phyloP scores from a whole-genome alignment of 2,329 filamentous ascomycete genomes.

The Arthrobotrys sinensis region DNA sequence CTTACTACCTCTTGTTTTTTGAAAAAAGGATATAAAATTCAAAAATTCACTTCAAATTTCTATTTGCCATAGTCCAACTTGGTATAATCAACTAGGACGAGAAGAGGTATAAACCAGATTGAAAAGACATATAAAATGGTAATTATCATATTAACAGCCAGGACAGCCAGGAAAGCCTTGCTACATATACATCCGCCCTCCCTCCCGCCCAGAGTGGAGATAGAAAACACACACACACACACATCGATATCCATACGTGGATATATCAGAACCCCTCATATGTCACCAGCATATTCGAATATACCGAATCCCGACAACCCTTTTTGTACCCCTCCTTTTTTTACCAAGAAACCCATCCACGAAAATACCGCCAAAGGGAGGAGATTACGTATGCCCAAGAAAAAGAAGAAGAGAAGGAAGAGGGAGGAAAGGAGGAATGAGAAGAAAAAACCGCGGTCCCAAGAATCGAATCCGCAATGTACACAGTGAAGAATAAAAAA shows the following conservation, averaged over 20 bases:
- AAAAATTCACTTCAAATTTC: slow-evolving; percentile 5
- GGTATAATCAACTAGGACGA: too few relatives aligned
- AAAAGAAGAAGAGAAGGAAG: background rate
- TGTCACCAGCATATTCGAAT: too few relatives aligned
- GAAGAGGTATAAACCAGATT: too few relatives aligned
- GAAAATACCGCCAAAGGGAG: background rate
- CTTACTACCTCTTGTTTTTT: background rate
- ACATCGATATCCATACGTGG: background rate
- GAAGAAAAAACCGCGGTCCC: slow-evolving; percentile 8
- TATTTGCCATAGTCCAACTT: too few relatives aligned
- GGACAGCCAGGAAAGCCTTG: background rate
- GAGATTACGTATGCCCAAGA: slow-evolving; percentile 9
- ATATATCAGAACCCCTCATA: too few relatives aligned
- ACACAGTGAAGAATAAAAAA: slow-evolving; percentile 48
- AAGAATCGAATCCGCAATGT: slow-evolving; percentile 39
- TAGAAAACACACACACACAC: background rate
- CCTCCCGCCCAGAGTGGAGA: slow-evolving; percentile 17
- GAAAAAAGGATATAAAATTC: background rate
- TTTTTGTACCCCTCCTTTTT: background rate
- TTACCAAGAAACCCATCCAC: background rate
- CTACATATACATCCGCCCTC: background rate
- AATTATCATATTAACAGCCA: slow-evolving; percentile 6
- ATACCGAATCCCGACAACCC: background rate
- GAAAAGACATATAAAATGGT: too few relatives aligned
- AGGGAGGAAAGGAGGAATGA: background rate